Evolutionary conservation across 2,329 filamentous ascomycete species (phyloP).

Genomic region (Cyphellophora attinorum): DNA sequence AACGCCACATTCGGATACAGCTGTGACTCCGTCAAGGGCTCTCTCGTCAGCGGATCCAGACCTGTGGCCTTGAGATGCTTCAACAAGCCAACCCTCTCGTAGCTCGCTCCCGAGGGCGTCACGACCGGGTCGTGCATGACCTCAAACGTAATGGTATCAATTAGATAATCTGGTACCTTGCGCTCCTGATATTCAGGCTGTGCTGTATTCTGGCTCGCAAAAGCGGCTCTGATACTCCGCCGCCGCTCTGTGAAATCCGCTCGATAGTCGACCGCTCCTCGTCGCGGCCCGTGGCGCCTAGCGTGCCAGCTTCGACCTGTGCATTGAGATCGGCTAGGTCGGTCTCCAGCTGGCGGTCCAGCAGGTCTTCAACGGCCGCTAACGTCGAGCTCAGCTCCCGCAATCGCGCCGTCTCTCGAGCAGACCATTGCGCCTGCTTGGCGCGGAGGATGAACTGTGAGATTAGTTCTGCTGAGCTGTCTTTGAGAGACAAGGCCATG

Average conservation of each 20-base stretch:
- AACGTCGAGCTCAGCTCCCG: slow-evolving; percentile 35
- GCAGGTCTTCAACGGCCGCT: slow-evolving; percentile 29
- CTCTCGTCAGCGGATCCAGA: slow-evolving; percentile 76
- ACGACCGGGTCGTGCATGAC: slow-evolving; percentile 43
- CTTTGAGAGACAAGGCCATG: slow-evolving; percentile 53
- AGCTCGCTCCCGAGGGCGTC: slow-evolving; percentile 73
- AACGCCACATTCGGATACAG: slow-evolving; percentile 73
- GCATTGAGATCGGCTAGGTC: slow-evolving; percentile 27
- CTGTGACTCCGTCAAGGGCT: slow-evolving; percentile 58
- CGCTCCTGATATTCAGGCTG: slow-evolving; percentile 16
- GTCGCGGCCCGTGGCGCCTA: slow-evolving; percentile 56
- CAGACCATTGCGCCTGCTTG: slow-evolving; percentile 81
- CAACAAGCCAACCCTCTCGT: slow-evolving; percentile 75
- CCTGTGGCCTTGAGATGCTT: slow-evolving; percentile 70
- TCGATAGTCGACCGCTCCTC: slow-evolving; percentile 54
- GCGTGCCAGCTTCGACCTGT: slow-evolving; percentile 27
- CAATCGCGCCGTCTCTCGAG: slow-evolving; percentile 47
- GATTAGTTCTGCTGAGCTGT: slow-evolving; percentile 60
- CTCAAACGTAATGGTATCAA: slow-evolving; percentile 40
- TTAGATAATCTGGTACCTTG: slow-evolving; percentile 38
- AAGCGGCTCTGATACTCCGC: slow-evolving; percentile 1
- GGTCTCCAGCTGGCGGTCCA: slow-evolving; percentile 29
- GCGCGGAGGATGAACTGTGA: slow-evolving; percentile 66
- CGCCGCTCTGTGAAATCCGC: too few species aligned
- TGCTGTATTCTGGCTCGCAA: background rate